These are phyloP conservation scores for Vaccinium corymbosum DNA, from an alignment of 148 eudicot genomes.

Conservation along the genomic window DNA sequence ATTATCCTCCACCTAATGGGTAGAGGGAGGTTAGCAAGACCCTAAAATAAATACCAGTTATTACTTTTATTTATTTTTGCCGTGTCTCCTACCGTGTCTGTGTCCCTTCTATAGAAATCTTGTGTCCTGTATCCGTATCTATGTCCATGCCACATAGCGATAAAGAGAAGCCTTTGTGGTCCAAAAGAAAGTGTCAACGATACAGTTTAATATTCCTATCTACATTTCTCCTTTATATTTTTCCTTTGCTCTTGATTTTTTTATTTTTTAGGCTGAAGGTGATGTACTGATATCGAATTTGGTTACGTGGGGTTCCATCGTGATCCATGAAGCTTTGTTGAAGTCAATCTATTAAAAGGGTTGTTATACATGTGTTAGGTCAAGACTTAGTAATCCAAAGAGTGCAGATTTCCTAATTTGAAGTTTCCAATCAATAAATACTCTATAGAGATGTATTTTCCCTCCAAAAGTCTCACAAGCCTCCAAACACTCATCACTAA, in stretches of 20 bases:
- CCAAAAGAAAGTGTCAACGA: background rate
- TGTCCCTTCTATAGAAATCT: too few species aligned
- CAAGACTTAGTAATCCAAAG: background rate
- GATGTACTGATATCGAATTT: background rate
- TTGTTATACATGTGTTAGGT: background rate
- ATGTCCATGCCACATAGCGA: too few species aligned
- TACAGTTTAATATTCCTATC: background rate
- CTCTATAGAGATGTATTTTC: too few species aligned
- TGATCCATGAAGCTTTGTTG: background rate
- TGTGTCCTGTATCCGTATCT: too few species aligned
- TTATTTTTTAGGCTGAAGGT: background rate
- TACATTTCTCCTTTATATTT: background rate
- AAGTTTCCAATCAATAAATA: background rate
- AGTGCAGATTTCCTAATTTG: background rate
- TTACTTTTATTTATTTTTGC: too few species aligned
- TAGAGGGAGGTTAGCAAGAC: too few species aligned
- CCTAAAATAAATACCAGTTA: too few species aligned
- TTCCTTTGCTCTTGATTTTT: background rate
- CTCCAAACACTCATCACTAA: too few species aligned
- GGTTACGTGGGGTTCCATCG: background rate
- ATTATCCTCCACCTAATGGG: too few species aligned
- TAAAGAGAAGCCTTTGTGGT: background rate
- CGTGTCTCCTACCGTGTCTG: too few species aligned
- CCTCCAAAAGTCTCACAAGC: too few species aligned
- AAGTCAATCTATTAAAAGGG: background rate